Base-by-base conservation (phyloP, 345 rosid species). In the Acer saccharum region DNA sequence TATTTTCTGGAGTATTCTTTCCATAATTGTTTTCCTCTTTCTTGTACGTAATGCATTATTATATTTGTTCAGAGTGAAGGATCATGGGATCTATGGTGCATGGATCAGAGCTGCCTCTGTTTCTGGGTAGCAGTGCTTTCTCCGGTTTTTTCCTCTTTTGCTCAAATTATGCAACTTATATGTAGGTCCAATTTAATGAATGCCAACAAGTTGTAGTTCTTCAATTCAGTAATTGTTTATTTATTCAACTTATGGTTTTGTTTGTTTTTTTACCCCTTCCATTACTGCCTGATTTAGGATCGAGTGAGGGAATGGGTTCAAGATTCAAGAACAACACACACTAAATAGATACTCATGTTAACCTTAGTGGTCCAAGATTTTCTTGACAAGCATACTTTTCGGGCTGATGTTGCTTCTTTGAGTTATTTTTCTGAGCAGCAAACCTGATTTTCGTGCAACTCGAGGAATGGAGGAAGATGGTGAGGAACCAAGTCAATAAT, bases 71-170 rank as follows among this genome's bases (percentile, higher is more conserved):
- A 88, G 92, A n/a, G 84, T 88, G 70, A 83, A 82, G 82, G 89
- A 84, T 9, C 78, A 74, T 52, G 82, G 92, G 39, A 83, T 87
- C 54, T 90, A 85, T 57, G 78, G 83, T 68, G 83, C 82, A 25
- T 88, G 92, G 92, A 69, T 81, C 75, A 82, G 79, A 78, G 83
- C 87, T 44, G 74, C 86, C 44, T 81, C 86, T 62, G 50, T 66
- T 72, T 69, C 79, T 43, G 73, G 82, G 88, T 83, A 66, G 76
- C 74, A 46, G 25, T 63, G 29, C 27, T 55, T 73, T 72, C 21
- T 32, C 65, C 21, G 29, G 0, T 29, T 11, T 25, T 46, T 18
- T 7, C 18, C 17, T 46, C 3, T 3, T 64, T 48, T 64, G 46
- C 69, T 50, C 4, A 2, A 48, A 48, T 18, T 4, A n/a, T 44